phyloP scores from a whole-genome alignment of 1,139 yeast genomes.

The Geotrichum restrictum region DNA sequence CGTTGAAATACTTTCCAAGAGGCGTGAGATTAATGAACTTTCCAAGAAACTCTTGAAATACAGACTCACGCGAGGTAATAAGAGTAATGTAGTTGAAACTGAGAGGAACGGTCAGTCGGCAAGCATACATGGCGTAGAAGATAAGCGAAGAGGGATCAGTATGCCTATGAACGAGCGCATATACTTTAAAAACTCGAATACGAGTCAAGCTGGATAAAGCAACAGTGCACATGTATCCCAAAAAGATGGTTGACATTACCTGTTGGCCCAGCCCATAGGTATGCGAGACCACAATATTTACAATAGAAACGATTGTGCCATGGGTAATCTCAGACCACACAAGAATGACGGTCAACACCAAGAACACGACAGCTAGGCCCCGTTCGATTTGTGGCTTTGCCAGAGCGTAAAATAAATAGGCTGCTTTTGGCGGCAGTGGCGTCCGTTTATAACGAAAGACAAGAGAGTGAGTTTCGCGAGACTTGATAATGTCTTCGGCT shows the following conservation, averaged over 20 bases:
- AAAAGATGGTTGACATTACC: conserved; percentile 43
- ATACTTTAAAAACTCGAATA: conserved; percentile 67
- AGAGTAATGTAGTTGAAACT: conserved; percentile 74
- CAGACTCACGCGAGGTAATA: conserved; percentile 47
- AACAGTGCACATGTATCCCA: conserved; percentile 65
- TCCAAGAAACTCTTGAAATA: conserved; percentile 58
- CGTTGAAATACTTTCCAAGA: conserved; percentile 66
- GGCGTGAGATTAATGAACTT: conserved; percentile 71
- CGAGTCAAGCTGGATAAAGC: conserved; percentile 64
- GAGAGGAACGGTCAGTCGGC: conserved; percentile 77
- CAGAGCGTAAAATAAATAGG: conserved; percentile 43
- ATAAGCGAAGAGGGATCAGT: conserved; percentile 73
- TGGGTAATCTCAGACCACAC: conserved; percentile 74
- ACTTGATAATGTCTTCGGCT: conserved; percentile 36
- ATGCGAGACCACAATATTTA: conserved; percentile 48
- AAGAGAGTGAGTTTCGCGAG: conserved; percentile 24
- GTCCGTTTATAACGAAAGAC: conserved; percentile 35
- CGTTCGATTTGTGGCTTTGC: conserved; percentile 49
- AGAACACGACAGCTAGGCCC: conserved; percentile 41
- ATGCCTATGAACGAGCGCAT: conserved; percentile 61
- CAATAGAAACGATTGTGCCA: conserved; percentile 60
- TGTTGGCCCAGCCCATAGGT: conserved; percentile 38
- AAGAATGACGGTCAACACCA: conserved; percentile 50
- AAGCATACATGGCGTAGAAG: conserved; percentile 76
- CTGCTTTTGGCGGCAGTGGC: conserved; percentile 40